phyloP scores from a whole-genome alignment of 306 rosid genomes.

The Gastrolobium bilobum region DNA sequence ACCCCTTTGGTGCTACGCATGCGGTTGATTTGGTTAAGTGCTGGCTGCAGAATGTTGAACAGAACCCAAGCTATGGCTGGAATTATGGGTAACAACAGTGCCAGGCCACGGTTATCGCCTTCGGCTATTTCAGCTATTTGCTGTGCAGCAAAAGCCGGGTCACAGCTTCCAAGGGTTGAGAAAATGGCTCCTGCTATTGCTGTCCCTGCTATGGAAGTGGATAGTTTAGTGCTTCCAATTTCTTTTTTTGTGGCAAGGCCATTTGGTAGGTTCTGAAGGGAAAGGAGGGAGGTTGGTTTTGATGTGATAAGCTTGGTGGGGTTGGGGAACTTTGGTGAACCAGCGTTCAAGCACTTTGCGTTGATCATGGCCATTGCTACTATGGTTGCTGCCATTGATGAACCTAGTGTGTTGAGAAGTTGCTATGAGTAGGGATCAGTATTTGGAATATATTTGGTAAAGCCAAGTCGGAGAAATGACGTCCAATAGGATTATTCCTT shows the following conservation, averaged over 20 bases:
- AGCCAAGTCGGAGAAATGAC: conserved; percentile 48
- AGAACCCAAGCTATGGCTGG: conserved; percentile 96
- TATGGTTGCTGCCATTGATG: conserved; percentile 85
- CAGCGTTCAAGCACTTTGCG: conserved; percentile 66
- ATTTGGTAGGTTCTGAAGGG: conserved; percentile 69
- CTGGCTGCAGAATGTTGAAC: conserved; percentile 88
- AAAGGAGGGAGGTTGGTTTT: conserved; percentile 64
- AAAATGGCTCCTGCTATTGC: conserved; percentile 89
- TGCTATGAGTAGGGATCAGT: conserved; percentile 1
- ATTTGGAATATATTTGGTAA: conserved; percentile 49
- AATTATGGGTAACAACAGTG: conserved; percentile 75
- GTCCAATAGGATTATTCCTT: conserved; percentile 64
- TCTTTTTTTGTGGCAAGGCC: conserved; percentile 50
- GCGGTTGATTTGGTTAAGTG: conserved; percentile 86
- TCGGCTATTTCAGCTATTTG: conserved; percentile 81
- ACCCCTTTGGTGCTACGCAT: conserved; percentile 76
- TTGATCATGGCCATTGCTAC: conserved; percentile 81
- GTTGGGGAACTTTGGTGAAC: conserved; percentile 54
- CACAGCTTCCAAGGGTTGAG: conserved; percentile 62
- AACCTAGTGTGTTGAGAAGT: not conserved
- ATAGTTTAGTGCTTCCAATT: conserved; percentile 35
- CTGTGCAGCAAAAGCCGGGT: conserved; percentile 85
- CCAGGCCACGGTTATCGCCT: conserved; percentile 87
- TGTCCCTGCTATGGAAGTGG: conserved; percentile 59
- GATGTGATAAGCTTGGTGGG: conserved; percentile 55